Base-by-base conservation (phyloP, 345 rosid genomes). In the Sisymbrium altissimum region DNA sequence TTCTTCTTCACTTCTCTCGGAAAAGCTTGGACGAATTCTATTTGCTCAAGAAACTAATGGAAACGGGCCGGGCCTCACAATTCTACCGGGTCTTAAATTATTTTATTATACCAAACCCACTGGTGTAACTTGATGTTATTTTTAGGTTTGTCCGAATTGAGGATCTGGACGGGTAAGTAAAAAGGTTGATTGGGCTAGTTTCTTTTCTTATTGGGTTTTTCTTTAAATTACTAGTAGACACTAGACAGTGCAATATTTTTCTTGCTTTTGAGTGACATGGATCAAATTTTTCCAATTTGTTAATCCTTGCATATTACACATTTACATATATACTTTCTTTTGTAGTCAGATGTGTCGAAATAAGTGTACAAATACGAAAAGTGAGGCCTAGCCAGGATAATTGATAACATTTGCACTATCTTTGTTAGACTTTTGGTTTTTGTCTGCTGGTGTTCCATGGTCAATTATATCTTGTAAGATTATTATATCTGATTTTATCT, bases 11-110 rank as follows among this genome's bases (percentile, higher is more conserved):
- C 6, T 30, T 4, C 32, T 3, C 4, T 3, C 32, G 4, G 32
- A 29, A 29, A 29, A 29, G 21, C 15, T 54, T 52, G 27, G 0
- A 23, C 25, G 39, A 33, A 30, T 43, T 35, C 77, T 65, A 74
- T 77, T 65, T 23, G 18, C 66, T 35, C 76, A 68, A 52, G 82
- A 67, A 75, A 75, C 64, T 5, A 8, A 15, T 14, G 2, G 32
- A 58, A 58, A 46, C 69, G 50, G 58, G 67, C 30, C 44, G 48
- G 54, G 44, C 3, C 41, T 19, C 29, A 6, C 15, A 4, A 5
- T 35, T 38, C 1, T 46, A 7, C 14, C 12, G 55, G 70, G 55
- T 33, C 43, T 49, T 5, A 3, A 18, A 21, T 1, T 68, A 39
- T 10, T 68, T 57, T 33, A 8, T 3, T 5, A 17, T 29, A 53